Evolutionary conservation across 2,329 filamentous ascomycete species (phyloP), one percentile per base, ranked within the genome.

Genomic region (Aspergillus brasiliensis): DNA sequence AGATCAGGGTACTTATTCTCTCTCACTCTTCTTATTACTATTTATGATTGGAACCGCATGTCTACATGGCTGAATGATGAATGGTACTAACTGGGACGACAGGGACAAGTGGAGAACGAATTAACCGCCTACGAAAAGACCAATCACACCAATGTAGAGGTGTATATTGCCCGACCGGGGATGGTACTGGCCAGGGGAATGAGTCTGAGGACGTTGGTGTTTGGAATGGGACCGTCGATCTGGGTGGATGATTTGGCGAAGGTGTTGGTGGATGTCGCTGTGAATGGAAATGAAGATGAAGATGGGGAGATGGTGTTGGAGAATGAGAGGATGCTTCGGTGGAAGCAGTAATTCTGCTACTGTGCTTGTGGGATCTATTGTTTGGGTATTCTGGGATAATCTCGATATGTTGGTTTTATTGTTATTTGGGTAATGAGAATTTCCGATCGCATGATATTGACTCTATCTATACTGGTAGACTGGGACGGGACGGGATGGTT

Each of bases 1-100:
- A 62, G 27, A 65, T 73, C 28, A 67, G 73, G 59, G 73, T 73
- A 53, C 8, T 51, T 15, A 44, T n/a, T 51, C 21, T 5, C 19
- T 19, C 27, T 23, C 25, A 34, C 8, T 19, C n/a, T 23, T 2
- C 13, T 5, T 37, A 19, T 15, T 15, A 17, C 38, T 37, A n/a
- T 11, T 1, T 38, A n/a, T 23, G 8, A 13, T 37, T 10, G n/a
- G 21, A 28, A 25, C n/a, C 37, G 13, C 37, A 11, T 21, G 8
- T 37, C 4, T 38, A 46, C 10, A n/a, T n/a, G n/a, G n/a, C n/a
- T n/a, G 25, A 46, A 4, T 23, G 15, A 27, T 19, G n/a, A 2
- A 34, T 21, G 17, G 6, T 23, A 8, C 10, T 46, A 25, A 46
- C 3, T 5, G 17, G 3, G 8, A 10, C 2, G 10, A 17, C 17